Conservation (phyloP, 768 basidiomycete genomes). For the Calvatia gigantea region DNA sequence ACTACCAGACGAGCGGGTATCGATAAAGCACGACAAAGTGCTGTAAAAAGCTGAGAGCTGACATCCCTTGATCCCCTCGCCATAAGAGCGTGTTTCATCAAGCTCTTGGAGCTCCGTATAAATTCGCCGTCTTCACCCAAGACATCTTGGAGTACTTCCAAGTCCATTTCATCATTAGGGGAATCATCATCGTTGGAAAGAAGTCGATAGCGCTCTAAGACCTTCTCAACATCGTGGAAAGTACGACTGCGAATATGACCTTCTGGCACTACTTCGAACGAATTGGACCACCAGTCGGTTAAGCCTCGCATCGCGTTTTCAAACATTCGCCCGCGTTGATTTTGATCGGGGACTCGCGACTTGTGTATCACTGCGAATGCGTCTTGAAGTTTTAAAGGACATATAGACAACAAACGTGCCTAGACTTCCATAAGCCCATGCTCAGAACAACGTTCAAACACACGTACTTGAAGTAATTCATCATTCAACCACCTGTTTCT, state of each 20-base stretch:
- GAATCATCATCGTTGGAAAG: constrained; percentile 23
- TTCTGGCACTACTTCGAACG: constrained; percentile 57
- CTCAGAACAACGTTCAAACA: constrained; percentile 4
- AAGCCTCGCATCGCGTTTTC: constrained; percentile 75
- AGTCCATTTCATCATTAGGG: constrained; percentile 28
- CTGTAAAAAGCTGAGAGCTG: constrained; percentile 88
- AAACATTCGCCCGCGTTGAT: constrained; percentile 83
- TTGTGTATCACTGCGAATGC: constrained; percentile 81
- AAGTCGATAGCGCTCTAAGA: constrained; percentile 30
- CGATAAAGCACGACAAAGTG: constrained; percentile 80
- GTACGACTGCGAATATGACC: constrained; percentile 75
- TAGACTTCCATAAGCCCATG: constrained; percentile 25
- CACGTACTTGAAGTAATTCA: constrained; percentile 73
- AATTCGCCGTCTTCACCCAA: constrained; percentile 60
- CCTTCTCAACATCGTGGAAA: constrained; percentile 67
- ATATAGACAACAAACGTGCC: constrained; percentile 87
- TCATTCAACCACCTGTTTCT: constrained; percentile 89
- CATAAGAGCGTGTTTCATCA: constrained; percentile 92
- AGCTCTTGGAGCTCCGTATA: constrained; percentile 74
- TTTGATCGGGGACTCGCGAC: constrained; percentile 73
- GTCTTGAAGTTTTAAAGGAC: constrained; percentile 77
- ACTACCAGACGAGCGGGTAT: constrained; percentile 86
- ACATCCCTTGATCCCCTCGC: constrained; percentile 78
- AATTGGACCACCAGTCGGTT: constrained; percentile 82
- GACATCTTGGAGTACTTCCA: constrained; percentile 42